These are phyloP conservation scores for Stemphylium lycopersici DNA, from an alignment of 2,329 filamentous ascomycete species.

Conservation along the genomic window DNA sequence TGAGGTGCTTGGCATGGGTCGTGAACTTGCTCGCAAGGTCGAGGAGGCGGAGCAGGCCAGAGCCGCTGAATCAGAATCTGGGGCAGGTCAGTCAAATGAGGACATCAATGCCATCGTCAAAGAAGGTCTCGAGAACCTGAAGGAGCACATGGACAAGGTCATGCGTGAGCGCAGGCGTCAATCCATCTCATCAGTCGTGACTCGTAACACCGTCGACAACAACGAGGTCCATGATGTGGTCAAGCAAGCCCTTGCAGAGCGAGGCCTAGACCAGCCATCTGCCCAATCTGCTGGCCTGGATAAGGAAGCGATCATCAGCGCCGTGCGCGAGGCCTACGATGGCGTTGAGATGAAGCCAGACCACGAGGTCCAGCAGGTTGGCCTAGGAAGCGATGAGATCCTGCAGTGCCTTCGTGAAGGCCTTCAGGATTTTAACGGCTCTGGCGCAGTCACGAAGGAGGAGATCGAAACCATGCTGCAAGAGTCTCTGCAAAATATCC, in stretches of 20 bases:
- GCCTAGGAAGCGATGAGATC: constrained; percentile 88
- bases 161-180: constrained; percentile 76
- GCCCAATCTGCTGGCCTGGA: constrained; percentile 50
- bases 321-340: constrained; percentile 90
- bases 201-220: constrained; percentile 72
- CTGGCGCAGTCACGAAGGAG: constrained; percentile 71
- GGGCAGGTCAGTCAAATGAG: constrained; percentile 57
- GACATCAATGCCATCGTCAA: constrained; percentile 81
- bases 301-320: constrained; percentile 83
- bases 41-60: constrained; percentile 67
- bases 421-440: constrained; percentile 73
- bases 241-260: constrained; percentile 72
- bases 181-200: constrained; percentile 66
- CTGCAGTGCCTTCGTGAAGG: constrained; percentile 86
- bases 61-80: constrained; percentile 47
- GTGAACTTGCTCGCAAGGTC: constrained; percentile 86
- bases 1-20: constrained; percentile 92
- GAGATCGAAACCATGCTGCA: constrained; percentile 85
- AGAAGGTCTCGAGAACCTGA: constrained; percentile 80
- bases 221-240: constrained; percentile 87
- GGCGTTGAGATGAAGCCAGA: constrained; percentile 81
- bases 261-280: constrained; percentile 54
- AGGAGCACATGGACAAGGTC: constrained; percentile 80
- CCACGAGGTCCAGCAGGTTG: constrained; percentile 87
- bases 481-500: constrained; percentile 83